phyloP scores from a whole-genome alignment of 148 eudicot genomes.

The Nepenthes gracilis region DNA sequence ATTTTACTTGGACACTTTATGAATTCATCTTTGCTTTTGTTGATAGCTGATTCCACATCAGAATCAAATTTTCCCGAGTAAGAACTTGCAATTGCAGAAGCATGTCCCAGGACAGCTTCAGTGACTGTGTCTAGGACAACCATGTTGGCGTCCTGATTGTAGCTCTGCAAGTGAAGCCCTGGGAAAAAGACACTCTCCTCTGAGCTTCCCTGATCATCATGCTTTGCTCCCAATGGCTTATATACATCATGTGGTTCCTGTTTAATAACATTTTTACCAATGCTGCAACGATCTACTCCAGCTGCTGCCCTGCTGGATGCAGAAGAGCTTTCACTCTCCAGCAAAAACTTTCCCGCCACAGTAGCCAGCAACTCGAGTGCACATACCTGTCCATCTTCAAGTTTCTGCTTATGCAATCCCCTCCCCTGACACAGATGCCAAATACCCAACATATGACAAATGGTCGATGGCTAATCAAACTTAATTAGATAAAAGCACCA shows the following conservation, averaged over 20 bases:
- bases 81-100: conserved; percentile 35
- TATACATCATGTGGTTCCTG: conserved; percentile 29
- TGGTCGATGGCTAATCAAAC: background rate
- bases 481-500: background rate
- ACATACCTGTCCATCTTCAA: conserved; percentile 41
- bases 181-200: conserved; percentile 56
- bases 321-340: conserved; percentile 83
- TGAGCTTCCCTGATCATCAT: conserved; percentile 77
- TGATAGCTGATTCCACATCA: conserved; percentile 26
- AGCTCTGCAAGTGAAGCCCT: conserved; percentile 20
- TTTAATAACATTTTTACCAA: conserved; percentile 22
- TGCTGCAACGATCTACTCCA: conserved; percentile 25
- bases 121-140: conserved; percentile 21
- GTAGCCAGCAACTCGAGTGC: conserved; percentile 92
- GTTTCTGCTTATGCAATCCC: conserved; percentile 26
- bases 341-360: conserved; percentile 86
- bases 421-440: conserved; percentile 39
- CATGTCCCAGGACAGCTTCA: conserved; percentile 25
- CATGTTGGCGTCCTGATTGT: conserved; percentile 20
- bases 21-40: conserved; percentile 19
- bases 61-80: conserved; percentile 27
- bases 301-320: conserved; percentile 67
- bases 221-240: conserved; percentile 34
- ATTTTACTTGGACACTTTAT: conserved; percentile 18
- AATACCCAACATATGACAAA: background rate